A percentile compares a stretch with the other conserved stretches of the same genome.
Evolutionary conservation across 768 basidiomycete genomes (phyloP).

Genomic region (Boletus huronensis): DNA sequence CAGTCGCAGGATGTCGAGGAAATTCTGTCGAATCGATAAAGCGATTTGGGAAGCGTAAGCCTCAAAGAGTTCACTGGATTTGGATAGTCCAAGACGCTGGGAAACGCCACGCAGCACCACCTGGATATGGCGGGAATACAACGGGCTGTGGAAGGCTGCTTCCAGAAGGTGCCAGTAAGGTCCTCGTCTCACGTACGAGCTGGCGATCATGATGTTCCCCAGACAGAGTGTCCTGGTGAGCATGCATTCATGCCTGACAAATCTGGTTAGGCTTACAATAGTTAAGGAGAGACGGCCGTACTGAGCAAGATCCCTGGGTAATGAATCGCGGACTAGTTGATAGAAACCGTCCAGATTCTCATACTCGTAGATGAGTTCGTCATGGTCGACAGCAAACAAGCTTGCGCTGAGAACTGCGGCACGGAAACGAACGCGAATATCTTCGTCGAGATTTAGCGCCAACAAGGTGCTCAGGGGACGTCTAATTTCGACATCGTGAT

Average conservation of each 20-base stretch:
- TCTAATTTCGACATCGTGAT: constrained; percentile 27
- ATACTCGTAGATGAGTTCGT: constrained; percentile 28
- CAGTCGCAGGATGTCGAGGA: constrained; percentile 53
- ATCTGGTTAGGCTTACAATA: constrained; percentile 6
- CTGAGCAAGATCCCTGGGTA: constrained; percentile 48
- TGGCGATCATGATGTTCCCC: constrained; percentile 76
- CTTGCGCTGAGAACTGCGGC: constrained; percentile 57
- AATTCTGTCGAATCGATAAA: constrained; percentile 52
- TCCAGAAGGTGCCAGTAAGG: constrained; percentile 90
- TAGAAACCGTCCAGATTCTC: constrained; percentile 40
- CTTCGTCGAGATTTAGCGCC: constrained; percentile 58
- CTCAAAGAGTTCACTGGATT: constrained; percentile 64
- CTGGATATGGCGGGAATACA: constrained; percentile 35
- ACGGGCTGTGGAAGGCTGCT: constrained; percentile 39
- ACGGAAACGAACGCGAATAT: constrained; percentile 83
- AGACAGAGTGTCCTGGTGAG: constrained; percentile 67
- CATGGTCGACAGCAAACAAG: constrained; percentile 46
- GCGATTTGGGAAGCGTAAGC: constrained; percentile 78
- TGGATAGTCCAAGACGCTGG: constrained; percentile 59
- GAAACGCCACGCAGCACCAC: constrained; percentile 61
- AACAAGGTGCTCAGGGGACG: constrained; percentile 50
- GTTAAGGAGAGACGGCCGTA: constrained; percentile 31
- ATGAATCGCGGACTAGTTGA: constrained; percentile 39
- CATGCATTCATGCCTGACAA: constrained; percentile 66
- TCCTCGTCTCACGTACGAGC: constrained; percentile 71